These are phyloP conservation scores for Ustilago loliicola DNA, from an alignment of 1,284 basidiomycete genomes.

Conservation along the genomic window DNA sequence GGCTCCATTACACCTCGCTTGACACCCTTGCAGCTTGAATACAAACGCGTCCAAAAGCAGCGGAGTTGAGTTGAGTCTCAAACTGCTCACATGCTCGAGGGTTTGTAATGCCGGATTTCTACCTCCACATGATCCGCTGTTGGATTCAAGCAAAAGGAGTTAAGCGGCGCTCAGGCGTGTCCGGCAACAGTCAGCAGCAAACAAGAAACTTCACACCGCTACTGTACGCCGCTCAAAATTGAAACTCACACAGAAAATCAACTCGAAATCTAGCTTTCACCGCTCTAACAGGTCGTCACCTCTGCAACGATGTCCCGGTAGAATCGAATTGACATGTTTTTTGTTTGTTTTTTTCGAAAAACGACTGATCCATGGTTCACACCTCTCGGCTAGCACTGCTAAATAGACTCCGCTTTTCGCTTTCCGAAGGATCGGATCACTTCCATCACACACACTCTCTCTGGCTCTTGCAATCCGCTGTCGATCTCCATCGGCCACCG, in stretches of 20 bases:
- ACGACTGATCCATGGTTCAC: no score
- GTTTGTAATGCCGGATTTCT: background rate
- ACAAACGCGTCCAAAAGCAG: background rate
- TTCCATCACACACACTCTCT: background rate
- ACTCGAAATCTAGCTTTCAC: no score
- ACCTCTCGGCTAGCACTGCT: no score
- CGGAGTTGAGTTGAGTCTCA: background rate
- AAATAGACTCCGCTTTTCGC: background rate
- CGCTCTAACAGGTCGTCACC: no score
- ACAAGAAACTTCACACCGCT: background rate
- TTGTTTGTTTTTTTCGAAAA: no score
- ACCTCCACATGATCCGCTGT: slow-evolving; percentile 6
- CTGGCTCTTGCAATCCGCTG: background rate
- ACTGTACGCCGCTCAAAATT: background rate
- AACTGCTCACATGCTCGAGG: slow-evolving; percentile 2
- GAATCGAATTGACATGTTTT: no score
- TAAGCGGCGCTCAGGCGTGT: slow-evolving; percentile 1
- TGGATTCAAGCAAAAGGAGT: background rate
- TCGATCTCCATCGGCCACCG: slow-evolving; percentile 8
- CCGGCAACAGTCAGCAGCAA: background rate
- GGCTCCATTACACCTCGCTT: background rate
- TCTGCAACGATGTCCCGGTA: no score
- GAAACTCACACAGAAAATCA: background rate
- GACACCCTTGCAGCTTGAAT: background rate
- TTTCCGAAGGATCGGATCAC: background rate